Base-by-base conservation (phyloP, 2,329 filamentous ascomycete genomes). In the Ambrosiella cleistominuta region DNA sequence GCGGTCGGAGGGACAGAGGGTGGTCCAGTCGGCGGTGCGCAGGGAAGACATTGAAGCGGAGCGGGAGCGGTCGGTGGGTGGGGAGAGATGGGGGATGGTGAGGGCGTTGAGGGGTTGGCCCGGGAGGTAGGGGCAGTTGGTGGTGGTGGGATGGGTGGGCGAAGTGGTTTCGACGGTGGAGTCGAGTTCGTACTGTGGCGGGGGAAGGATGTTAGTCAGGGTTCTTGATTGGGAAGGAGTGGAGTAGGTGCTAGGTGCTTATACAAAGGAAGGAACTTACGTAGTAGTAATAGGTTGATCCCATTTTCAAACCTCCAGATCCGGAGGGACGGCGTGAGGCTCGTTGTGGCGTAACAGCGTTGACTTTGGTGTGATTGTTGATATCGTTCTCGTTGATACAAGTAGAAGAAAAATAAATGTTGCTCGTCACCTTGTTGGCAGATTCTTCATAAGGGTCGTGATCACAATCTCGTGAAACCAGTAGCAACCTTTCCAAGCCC, bases 281-380 rank as follows among this genome's bases (percentile, higher is more conserved):
- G 71, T 93, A 96, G 75, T 95, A 97, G 78, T 91, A 96, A 70
- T 96, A 96, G 13, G 85, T 93, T 61, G 85, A 82, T 50, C 90
- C 90, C 86, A 95, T 95, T 70, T 85, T 93, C 63, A 96, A 76
- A 56, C 86, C 90, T 60, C 89, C 89, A 50, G 58, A 54, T 15
- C 57, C 9, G 15, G 5, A 17, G 53, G 3, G 2, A 13, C 15
- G 5, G 19, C 19, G 19, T 3, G 35, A 56, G 54, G 37, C 17
- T 36, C 9, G 53, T 35, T 55, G 12, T 44, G 12, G 53, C 15
- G 36, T 44, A 13, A 42, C 11, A 5, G 9, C 35, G 2, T 7
- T 55, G 19, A 47, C 9, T 17, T 47, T 13, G 11, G n/a, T n/a
- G 37, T 11, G 9, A 36, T 38, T 39, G 12, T 37, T 11, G 38